Evolutionary conservation across 805 yeast genomes (phyloP).

Genomic region (Saccharomycopsis olivae): DNA sequence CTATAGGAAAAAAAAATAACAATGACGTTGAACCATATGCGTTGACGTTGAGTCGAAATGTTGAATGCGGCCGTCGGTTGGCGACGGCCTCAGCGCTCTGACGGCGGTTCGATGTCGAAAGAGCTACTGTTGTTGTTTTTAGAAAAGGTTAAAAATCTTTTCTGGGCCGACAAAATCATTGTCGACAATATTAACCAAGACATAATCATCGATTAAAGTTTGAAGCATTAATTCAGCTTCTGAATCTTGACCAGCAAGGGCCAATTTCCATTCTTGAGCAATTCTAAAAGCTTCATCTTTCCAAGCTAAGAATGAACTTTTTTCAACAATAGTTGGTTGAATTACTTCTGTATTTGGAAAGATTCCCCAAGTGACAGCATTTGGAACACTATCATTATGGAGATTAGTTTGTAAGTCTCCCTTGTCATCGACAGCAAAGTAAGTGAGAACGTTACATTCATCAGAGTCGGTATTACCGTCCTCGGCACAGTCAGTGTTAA

Average conservation of each 20-base stretch:
- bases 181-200: conserved; percentile 81
- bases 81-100: too few species aligned
- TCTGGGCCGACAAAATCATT: conserved; percentile 61
- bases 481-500: conserved; percentile 12
- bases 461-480: conserved; percentile 5
- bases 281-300: conserved; percentile 88
- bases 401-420: conserved; percentile 58
- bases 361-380: conserved; percentile 98
- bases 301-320: conserved; percentile 90
- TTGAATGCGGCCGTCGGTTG: too few species aligned
- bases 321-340: conserved; percentile 94
- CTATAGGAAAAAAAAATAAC: too few species aligned
- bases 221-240: conserved; percentile 29
- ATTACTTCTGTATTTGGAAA: conserved; percentile 92
- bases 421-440: conserved; percentile 59
- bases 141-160: conserved; percentile 46
- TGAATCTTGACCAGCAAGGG: conserved; percentile 28
- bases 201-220: conserved; percentile 45
- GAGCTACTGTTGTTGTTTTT: too few species aligned
- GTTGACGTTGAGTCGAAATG: too few species aligned
- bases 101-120: too few species aligned
- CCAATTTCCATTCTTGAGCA: conserved; percentile 66
- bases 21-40: too few species aligned
- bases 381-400: conserved; percentile 58
- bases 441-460: conserved; percentile 47